These are phyloP conservation scores for Candida yuanshanica DNA, from an alignment of 805 yeast species.

Conservation along the genomic window DNA sequence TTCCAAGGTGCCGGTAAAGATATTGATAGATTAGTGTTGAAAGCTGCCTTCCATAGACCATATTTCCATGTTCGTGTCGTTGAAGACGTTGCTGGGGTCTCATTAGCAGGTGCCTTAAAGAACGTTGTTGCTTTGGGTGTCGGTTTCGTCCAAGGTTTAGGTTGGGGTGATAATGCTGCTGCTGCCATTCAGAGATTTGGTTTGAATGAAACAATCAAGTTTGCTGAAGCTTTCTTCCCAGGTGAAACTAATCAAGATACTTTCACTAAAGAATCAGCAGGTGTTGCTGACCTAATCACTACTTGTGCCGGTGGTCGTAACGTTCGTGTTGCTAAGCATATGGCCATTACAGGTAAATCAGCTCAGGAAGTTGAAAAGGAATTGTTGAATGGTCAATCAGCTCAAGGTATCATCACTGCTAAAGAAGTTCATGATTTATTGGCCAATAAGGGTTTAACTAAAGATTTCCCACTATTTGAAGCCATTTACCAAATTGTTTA, in stretches of 20 bases:
- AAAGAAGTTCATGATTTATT: conserved; percentile 78
- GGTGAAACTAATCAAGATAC: conserved; percentile 43
- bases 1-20: conserved; percentile 38
- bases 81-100: conserved; percentile 92
- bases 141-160: conserved; percentile 95
- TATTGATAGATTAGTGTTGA: conserved; percentile 65
- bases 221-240: conserved; percentile 79
- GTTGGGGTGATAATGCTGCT: conserved; percentile 99
- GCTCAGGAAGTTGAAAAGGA: conserved; percentile 82
- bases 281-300: conserved; percentile 97
- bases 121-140: conserved; percentile 95
- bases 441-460: conserved; percentile 22
- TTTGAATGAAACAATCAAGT: conserved; percentile 79
- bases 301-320: conserved; percentile 98
- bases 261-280: conserved; percentile 90
- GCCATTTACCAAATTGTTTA: conserved; percentile 77
- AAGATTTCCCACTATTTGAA: conserved; percentile 68
- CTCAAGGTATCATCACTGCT: conserved; percentile 91
- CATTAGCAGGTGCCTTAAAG: conserved; percentile 95
- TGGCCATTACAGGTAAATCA: conserved; percentile 72
- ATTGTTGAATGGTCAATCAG: conserved; percentile 89
- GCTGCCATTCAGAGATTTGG: conserved; percentile 98
- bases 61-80: conserved; percentile 95
- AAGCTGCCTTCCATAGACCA: conserved; percentile 89
- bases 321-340: conserved; percentile 81